Evolutionary conservation across 306 rosid species (phyloP).

Genomic region (Trifolium fragiferum): DNA sequence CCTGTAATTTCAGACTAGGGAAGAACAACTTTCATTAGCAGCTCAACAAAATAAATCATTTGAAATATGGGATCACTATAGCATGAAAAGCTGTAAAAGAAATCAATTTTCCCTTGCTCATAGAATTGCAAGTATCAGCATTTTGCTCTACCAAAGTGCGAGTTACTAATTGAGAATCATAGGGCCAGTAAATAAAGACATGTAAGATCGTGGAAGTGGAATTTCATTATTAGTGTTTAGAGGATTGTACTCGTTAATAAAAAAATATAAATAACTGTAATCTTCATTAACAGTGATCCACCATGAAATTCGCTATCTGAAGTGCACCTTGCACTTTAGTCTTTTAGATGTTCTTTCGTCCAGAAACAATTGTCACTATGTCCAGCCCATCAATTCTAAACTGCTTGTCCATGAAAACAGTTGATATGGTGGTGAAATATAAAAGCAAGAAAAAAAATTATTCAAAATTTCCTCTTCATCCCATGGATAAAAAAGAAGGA

Average conservation of each 20-base stretch:
- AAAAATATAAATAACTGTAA: background rate
- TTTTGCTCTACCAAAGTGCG: background rate
- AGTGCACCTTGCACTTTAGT: background rate
- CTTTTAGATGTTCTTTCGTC: background rate
- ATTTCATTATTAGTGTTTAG: background rate
- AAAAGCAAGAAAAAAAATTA: conserved; percentile 6
- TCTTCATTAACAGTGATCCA: background rate
- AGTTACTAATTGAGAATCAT: background rate
- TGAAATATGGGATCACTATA: background rate
- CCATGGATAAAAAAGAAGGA: conserved; percentile 32
- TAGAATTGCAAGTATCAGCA: background rate
- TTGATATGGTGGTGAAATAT: conserved; percentile 11
- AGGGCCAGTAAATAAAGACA: background rate
- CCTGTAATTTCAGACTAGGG: background rate
- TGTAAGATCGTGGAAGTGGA: background rate
- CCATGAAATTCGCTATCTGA: background rate
- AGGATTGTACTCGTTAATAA: background rate
- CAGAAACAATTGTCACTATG: background rate
- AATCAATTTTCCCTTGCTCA: background rate
- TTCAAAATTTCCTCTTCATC: conserved; percentile 35
- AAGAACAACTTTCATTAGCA: background rate
- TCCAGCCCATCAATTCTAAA: background rate
- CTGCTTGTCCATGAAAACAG: conserved; percentile 21
- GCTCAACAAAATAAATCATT: background rate
- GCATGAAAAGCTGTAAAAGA: conserved; percentile 3